Evolutionary conservation across 1,284 basidiomycete genomes (phyloP).

Genomic region (Austroboletus olivaceoglutinosus): DNA sequence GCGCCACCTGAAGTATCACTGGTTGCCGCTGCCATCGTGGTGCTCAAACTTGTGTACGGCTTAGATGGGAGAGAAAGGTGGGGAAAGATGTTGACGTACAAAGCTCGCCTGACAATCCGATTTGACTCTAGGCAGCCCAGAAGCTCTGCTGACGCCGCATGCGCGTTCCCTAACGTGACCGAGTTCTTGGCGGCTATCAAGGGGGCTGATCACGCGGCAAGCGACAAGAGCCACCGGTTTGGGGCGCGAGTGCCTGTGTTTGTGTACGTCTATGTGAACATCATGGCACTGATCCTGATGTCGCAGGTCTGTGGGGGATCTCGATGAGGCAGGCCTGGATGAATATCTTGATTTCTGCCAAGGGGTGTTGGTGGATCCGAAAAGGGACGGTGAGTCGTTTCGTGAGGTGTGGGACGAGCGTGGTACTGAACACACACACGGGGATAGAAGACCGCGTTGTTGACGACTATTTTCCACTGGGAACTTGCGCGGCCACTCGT

Average conservation of each 20-base stretch:
- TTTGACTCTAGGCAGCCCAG: slow-evolving; percentile 45
- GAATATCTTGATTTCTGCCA: slow-evolving; percentile 69
- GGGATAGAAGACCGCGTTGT: slow-evolving; percentile 28
- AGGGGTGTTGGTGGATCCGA: slow-evolving; percentile 45
- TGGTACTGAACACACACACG: slow-evolving; percentile 15
- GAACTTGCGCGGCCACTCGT: neutral
- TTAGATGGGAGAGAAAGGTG: slow-evolving; percentile 70
- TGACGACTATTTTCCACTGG: slow-evolving; percentile 46
- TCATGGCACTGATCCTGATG: slow-evolving; percentile 11
- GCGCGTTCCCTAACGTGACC: slow-evolving; percentile 55
- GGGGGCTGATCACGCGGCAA: slow-evolving; percentile 37
- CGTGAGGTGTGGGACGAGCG: slow-evolving; percentile 9
- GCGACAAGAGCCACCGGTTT: slow-evolving; percentile 34
- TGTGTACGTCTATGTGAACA: slow-evolving; percentile 15
- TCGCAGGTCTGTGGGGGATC: slow-evolving; percentile 53
- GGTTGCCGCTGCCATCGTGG: slow-evolving; percentile 62
- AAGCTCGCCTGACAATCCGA: neutral
- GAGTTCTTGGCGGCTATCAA: slow-evolving; percentile 53
- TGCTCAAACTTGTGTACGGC: slow-evolving; percentile 82
- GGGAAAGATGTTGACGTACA: slow-evolving; percentile 3
- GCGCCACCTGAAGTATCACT: slow-evolving; percentile 77
- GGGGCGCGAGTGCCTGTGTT: slow-evolving; percentile 37
- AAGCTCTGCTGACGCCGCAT: slow-evolving; percentile 54
- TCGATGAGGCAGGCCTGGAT: slow-evolving; percentile 56
- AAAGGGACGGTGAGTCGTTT: slow-evolving; percentile 22